Percentiles rank a stretch among this genome's conserved stretches.
Evolutionary conservation across 495 filamentous ascomycete species (phyloP).

Genomic region (Neurospora sp.): DNA sequence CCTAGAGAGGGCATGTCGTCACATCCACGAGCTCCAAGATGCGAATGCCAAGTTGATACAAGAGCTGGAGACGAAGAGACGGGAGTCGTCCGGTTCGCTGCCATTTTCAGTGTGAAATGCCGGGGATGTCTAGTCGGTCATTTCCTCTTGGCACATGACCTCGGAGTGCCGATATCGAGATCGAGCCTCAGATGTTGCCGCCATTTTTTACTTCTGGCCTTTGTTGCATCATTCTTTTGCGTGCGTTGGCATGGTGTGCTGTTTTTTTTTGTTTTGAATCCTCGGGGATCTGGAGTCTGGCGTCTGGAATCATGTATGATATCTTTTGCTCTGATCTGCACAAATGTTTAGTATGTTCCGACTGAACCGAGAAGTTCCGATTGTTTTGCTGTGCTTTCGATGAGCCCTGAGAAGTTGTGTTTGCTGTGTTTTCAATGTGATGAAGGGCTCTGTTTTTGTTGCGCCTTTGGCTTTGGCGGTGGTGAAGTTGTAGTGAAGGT

Average conservation of each 20-base stretch:
- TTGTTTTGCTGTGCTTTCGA: not conserved
- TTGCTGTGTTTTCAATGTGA: not conserved
- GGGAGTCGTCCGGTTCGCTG: not conserved
- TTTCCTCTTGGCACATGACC: not conserved
- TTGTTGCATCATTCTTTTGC: not conserved
- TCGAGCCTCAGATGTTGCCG: not conserved
- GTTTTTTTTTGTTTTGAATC: not conserved
- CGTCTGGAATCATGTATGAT: not conserved
- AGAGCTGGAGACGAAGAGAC: not conserved
- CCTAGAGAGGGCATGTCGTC: slow-evolving; percentile 15
- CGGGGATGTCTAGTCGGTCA: not conserved
- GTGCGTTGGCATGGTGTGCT: not conserved
- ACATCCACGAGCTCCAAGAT: slow-evolving; percentile 6
- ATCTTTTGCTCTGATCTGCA: not conserved
- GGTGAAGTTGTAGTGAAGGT: not conserved
- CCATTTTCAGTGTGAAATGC: not conserved
- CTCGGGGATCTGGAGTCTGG: not conserved
- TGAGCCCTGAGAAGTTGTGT: not conserved
- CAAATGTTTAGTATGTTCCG: not conserved
- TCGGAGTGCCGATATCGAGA: not conserved
- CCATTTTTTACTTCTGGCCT: not conserved
- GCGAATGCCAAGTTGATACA: not conserved
- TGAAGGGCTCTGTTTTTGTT: not conserved
- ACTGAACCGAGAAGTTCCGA: not conserved
- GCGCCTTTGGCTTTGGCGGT: not conserved